A percentile compares a stretch with the other conserved stretches of the same genome.
Conservation (phyloP, 208 protist genomes). For the Leishmania gerbilli region DNA sequence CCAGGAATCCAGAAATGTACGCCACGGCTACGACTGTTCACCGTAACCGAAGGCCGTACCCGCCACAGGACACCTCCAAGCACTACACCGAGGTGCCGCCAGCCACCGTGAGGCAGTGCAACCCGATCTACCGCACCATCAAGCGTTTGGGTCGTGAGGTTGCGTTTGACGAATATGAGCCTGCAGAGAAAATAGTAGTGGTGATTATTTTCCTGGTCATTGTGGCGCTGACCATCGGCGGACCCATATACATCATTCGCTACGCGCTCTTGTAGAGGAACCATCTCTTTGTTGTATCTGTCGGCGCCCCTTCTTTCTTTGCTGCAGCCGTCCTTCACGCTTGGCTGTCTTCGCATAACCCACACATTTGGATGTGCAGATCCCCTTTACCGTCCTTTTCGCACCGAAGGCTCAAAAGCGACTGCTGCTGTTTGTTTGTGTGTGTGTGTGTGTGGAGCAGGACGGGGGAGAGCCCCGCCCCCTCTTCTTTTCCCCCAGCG, state of each 20-base stretch:
- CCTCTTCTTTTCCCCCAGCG: background rate
- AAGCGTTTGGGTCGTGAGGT: constrained; percentile 51
- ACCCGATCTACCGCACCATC: constrained; percentile 33
- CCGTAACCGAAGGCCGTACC: constrained; percentile 51
- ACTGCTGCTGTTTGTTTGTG: background rate
- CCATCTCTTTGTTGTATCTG: background rate
- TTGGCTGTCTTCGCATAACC: background rate
- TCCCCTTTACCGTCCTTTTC: background rate
- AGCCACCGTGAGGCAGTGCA: constrained; percentile 29
- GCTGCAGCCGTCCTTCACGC: background rate
- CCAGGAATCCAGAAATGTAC: constrained; percentile 17
- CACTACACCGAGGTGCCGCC: constrained; percentile 61
- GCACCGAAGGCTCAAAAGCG: background rate
- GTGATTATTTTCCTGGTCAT: constrained; percentile 34
- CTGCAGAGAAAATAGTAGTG: constrained; percentile 48
- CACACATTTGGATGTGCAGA: background rate
- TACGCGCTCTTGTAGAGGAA: constrained; percentile 19
- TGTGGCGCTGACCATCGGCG: constrained; percentile 27
- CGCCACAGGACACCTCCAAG: constrained; percentile 79
- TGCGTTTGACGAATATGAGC: constrained; percentile 52
- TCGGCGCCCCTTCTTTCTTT: background rate
- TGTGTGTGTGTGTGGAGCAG: background rate
- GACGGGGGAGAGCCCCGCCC: background rate
- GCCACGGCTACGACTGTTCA: constrained; percentile 15
- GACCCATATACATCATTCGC: constrained; percentile 31